Base-by-base conservation (phyloP, 306 rosid genomes). In the Crataegus laevigata region DNA sequence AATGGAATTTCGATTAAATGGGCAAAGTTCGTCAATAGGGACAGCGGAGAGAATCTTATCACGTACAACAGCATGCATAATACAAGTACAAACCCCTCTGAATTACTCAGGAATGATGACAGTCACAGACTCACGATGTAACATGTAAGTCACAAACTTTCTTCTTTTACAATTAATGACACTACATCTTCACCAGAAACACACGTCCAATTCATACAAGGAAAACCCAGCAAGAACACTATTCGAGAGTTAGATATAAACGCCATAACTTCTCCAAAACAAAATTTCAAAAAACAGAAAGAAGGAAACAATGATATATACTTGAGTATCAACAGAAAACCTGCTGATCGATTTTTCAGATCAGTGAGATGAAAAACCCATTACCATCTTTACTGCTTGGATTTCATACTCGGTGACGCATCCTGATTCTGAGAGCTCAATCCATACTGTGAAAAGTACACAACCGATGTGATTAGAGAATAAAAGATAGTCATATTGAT, bases 371-470 rank as follows among this genome's bases (percentile, higher is more conserved):
- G 61, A 7, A 52, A 54, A 77, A 66, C 63, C 21, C 24, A 76
- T 61, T 19, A 64, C 17, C 19, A 55, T 69, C 74, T 66, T 82
- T 84, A 84, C 87, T 79, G 85, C 86, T 76, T 76, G 45, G 80
- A 82, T 68, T 85, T 85, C 77, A 63, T 68, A 59, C 82, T 83
- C 71, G 69, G 57, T 42, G 81, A 81, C 3, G 87, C 74, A 66
- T 78, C 85, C 78, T 84, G 89, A 72, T 74, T 82, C 15, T 72
- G 50, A 22, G 79, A 71, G 86, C 70, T 89, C 81, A 91, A 75
- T 78, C 97, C 97, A 26, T 94, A 87, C 98, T 91, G 96, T 90
- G 87, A 71, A 54, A 76, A 22, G 69, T 29, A 69, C 51, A 69
- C 68, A 38, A 26, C 55, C 47, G 24, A 71, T 6, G 26, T 62